Percentiles rank a stretch among this genome's conserved stretches.
Conservation (phyloP, 2,329 filamentous ascomycete genomes). For the Fusarium sororula region DNA sequence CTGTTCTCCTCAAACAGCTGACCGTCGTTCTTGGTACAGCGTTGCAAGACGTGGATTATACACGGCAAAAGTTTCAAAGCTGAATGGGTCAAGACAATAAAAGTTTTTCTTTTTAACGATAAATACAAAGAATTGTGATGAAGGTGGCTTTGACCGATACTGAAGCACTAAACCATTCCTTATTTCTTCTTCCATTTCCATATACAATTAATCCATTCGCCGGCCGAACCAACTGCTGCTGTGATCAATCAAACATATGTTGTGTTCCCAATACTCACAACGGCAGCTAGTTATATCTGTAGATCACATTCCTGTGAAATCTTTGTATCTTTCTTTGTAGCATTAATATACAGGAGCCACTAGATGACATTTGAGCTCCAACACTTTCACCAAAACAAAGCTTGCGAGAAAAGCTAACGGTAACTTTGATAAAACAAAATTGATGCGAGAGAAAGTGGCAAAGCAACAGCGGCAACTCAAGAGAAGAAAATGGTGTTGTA, state of each 20-base stretch:
- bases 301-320: not conserved
- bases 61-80: not conserved
- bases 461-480: slow-evolving; percentile 1
- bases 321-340: not conserved
- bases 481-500: slow-evolving; percentile 1
- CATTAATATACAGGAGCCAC: slow-evolving; percentile 34
- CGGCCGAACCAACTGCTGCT: not conserved
- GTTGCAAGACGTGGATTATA: not conserved
- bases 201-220: slow-evolving; percentile 22
- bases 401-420: not conserved
- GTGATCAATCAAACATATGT: not conserved
- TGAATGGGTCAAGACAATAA: not conserved
- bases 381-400: not conserved
- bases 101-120: slow-evolving; percentile 6
- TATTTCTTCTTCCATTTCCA: slow-evolving; percentile 10
- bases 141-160: not conserved
- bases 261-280: not conserved
- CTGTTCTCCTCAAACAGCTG: not conserved
- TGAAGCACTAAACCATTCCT: slow-evolving; percentile 6
- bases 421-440: slow-evolving; percentile 3
- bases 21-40: not conserved
- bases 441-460: not conserved
- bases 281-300: not conserved
- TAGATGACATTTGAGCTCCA: not conserved
- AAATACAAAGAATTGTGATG: slow-evolving; percentile 14